Base-by-base conservation (phyloP, 2,329 filamentous ascomycete genomes). In the Verticillium klebahnii region DNA sequence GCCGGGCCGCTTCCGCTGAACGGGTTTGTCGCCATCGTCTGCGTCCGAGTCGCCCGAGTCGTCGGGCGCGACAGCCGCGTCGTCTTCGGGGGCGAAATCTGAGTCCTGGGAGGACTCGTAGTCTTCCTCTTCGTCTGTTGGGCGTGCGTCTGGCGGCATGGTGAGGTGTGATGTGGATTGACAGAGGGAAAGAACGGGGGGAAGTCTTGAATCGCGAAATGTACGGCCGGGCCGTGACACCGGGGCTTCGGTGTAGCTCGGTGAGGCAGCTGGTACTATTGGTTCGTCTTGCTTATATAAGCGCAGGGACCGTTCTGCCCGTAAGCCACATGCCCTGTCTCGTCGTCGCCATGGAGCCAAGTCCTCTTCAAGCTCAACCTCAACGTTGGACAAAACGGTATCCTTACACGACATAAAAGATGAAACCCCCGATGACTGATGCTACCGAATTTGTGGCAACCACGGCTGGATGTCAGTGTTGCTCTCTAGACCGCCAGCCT, bases 61-160 rank as follows among this genome's bases (percentile, higher is more conserved):
- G 0, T 80, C 81, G 15, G 74, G 78, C 17, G 77, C 80, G 36
- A 78, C 79, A n/a, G 74, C 69, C 15, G 69, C 72, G 40, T 75
- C 69, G 32, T 70, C 80, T 56, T 86, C 86, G n/a, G 84, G 85
- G 29, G 87, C 83, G 64, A 92, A 92, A 70, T 92, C 89, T 11
- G 89, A 90, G 71, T 92, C 89, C 67, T 91, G 86, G 3, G 88
- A 88, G 1, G 89, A 91, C 17, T 81, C 85, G 68, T 91, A 91
- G 62, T 85, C 77, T 63, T 85, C 82, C 9, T 59, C 63, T 25
- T 82, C 79, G 59, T 80, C 76, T 57, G 71, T 70, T 61, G 73
- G 66, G 23, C 74, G 72, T n/a, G 39, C 6, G 57, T 80, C 78
- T 57, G 74, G 69, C 14, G 76, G 67, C 82, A 84, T 85, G 59